Percentiles rank a stretch among this genome's conserved stretches.
Conservation (phyloP, 2,329 filamentous ascomycete species). For the Monosporascus sp. region DNA sequence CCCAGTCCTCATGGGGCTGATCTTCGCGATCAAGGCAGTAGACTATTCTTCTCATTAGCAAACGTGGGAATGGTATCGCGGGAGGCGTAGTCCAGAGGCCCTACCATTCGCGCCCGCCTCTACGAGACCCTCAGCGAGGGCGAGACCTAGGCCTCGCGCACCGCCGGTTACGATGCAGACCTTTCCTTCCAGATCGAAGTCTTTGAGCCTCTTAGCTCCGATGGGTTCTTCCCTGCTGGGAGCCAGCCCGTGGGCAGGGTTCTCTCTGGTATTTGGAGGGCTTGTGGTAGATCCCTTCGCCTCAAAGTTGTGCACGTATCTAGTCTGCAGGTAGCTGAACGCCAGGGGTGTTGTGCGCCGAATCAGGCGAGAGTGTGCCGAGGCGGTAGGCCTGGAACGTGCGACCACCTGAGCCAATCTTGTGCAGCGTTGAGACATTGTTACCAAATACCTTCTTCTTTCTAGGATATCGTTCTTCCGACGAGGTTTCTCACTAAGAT, state of each 20-base stretch:
- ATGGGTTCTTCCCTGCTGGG: conserved; percentile 18
- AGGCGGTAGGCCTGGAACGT: not conserved
- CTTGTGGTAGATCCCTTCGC: conserved; percentile 5
- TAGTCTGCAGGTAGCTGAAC: conserved; percentile 2
- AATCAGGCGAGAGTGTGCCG: not conserved
- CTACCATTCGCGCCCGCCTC: conserved; percentile 67
- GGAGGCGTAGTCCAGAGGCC: not conserved
- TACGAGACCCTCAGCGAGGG: conserved; percentile 66
- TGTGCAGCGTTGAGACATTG: not conserved
- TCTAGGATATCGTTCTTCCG: too few species aligned
- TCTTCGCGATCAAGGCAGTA: conserved; percentile 51
- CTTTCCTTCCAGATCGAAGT: conserved; percentile 65
- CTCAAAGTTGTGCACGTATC: not conserved
- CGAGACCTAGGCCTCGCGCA: conserved; percentile 66
- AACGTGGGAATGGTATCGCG: not conserved
- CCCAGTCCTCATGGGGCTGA: conserved; percentile 52
- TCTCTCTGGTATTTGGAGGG: conserved; percentile 21
- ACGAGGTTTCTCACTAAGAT: too few species aligned
- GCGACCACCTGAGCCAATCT: not conserved
- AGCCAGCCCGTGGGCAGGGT: conserved; percentile 16
- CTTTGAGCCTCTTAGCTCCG: conserved; percentile 44
- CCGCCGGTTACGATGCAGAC: conserved; percentile 68
- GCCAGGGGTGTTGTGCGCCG: conserved; percentile 1
- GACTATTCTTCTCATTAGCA: conserved; percentile 31
- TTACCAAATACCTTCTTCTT: not conserved